Evolutionary conservation across 345 rosid species (phyloP).

Genomic region (Lenwebbia sp.): DNA sequence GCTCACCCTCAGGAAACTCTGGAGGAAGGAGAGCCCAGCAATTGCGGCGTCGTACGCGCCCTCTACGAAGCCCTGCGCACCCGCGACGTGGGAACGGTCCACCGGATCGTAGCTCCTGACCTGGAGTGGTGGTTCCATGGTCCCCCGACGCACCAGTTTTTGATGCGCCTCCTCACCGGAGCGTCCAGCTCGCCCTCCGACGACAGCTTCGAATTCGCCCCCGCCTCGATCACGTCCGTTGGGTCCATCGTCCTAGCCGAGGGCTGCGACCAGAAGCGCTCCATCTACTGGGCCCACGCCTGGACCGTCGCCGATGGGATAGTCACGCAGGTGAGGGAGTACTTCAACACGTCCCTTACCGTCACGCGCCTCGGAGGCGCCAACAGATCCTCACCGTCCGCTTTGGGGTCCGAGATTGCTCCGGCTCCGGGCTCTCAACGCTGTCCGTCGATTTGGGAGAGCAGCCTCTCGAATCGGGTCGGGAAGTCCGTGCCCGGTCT

Average conservation of each 20-base stretch:
- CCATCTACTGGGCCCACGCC: conserved; percentile 91
- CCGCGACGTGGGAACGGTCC: conserved; percentile 72
- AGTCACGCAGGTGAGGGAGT: conserved; percentile 87
- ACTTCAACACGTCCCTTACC: conserved; percentile 86
- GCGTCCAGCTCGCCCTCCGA: conserved; percentile 9
- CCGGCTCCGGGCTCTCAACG: conserved; percentile 16
- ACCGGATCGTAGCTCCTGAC: conserved; percentile 67
- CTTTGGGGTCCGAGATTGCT: conserved; percentile 28
- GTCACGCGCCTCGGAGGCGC: conserved; percentile 61
- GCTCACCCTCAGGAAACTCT: conserved; percentile 46
- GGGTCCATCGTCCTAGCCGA: conserved; percentile 75
- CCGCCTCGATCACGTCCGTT: conserved; percentile 32
- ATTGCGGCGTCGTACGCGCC: conserved; percentile 71
- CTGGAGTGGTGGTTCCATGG: conserved; percentile 99
- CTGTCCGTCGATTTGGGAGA: conserved; percentile 83
- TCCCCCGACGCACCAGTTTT: conserved; percentile 91
- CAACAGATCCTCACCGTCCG: background rate
- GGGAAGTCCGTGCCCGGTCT: conserved; percentile 94
- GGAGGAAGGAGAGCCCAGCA: conserved; percentile 48
- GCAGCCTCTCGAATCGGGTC: conserved; percentile 50
- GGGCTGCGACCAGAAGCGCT: conserved; percentile 53
- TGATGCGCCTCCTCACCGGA: conserved; percentile 97
- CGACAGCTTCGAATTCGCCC: conserved; percentile 34
- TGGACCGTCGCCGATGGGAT: conserved; percentile 93
- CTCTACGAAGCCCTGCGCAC: conserved; percentile 75